These are phyloP conservation scores for Mortierella sp. DNA, from an alignment of 371 early-diverging fungal genomes.

Conservation along the genomic window DNA sequence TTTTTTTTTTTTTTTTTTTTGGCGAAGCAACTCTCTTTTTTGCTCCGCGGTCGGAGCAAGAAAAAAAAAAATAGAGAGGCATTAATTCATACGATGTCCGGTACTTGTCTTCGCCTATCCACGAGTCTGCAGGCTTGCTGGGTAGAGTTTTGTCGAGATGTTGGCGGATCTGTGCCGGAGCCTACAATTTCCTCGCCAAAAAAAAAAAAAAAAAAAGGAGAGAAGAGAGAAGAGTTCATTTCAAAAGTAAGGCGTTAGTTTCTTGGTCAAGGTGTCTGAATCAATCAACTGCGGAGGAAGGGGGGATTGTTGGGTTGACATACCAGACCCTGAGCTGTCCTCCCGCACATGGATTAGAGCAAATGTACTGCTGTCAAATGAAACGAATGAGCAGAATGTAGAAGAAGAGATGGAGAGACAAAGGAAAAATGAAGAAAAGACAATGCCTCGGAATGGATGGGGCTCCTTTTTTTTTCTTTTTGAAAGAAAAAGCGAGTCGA, in stretches of 20 bases:
- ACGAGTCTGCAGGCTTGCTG: slow-evolving; percentile 30
- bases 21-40: too few species aligned
- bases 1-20: too few species aligned
- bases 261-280: background rate
- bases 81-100: slow-evolving; percentile 32
- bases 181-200: slow-evolving; percentile 30
- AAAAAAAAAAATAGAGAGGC: background rate
- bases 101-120: slow-evolving; percentile 61
- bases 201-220: background rate
- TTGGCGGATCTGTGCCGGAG: slow-evolving; percentile 50
- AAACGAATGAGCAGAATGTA: too few species aligned
- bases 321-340: slow-evolving; percentile 51
- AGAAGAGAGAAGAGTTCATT: too few species aligned
- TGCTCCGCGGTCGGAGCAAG: background rate
- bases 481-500: too few species aligned
- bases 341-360: slow-evolving; percentile 35
- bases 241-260: background rate
- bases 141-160: slow-evolving; percentile 54
- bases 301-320: background rate
- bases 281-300: background rate
- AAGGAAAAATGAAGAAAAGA: too few species aligned
- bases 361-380: background rate
- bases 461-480: too few species aligned
- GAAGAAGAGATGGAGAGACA: too few species aligned
- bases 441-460: too few species aligned